Conservation (phyloP, 345 rosid genomes). For the Nasturtium officinale region DNA sequence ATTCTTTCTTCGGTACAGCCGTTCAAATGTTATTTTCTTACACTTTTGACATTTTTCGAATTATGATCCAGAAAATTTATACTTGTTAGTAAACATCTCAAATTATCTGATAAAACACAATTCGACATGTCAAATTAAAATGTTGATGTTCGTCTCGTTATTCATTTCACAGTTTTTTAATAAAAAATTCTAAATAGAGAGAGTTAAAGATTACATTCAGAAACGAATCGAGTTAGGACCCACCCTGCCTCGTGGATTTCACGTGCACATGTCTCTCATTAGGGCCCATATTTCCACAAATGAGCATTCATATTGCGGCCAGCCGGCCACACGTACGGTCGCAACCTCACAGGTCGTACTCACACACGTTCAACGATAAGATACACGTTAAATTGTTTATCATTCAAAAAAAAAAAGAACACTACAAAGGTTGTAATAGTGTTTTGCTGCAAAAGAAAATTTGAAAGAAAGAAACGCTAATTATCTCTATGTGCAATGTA, state of each 20-base stretch:
- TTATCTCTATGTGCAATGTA: too few species aligned
- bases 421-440: too few species aligned
- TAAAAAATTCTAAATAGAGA: not conserved
- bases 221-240: not conserved
- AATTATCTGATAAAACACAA: not conserved
- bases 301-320: not conserved
- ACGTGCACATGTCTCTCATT: constrained; percentile 1
- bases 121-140: not conserved
- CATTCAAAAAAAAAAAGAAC: not conserved
- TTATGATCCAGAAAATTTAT: not conserved
- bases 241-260: not conserved
- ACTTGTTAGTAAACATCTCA: not conserved
- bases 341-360: not conserved
- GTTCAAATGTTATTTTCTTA: not conserved
- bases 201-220: not conserved
- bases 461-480: too few species aligned
- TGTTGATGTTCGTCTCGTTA: not conserved
- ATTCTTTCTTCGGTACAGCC: not conserved
- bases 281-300: constrained; percentile 1
- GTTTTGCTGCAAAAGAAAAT: too few species aligned
- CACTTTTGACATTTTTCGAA: not conserved
- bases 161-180: too few species aligned
- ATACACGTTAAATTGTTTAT: not conserved
- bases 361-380: not conserved
- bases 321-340: constrained; percentile 21